These are phyloP conservation scores for Amylocarpus encephaloides DNA, from an alignment of 2,329 filamentous ascomycete genomes.

Conservation along the genomic window DNA sequence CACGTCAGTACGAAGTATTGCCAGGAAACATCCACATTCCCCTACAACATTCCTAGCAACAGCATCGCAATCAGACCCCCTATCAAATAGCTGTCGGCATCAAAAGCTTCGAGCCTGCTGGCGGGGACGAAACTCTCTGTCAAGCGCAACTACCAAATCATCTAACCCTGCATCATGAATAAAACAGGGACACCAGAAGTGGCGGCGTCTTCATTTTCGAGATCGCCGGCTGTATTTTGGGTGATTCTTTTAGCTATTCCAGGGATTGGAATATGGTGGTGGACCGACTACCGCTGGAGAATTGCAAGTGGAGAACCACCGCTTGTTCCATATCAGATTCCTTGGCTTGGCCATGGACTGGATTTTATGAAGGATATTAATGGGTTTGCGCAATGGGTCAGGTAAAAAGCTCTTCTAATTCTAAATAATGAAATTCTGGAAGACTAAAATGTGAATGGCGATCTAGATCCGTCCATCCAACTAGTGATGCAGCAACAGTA, in stretches of 20 bases:
- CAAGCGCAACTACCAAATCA: not conserved
- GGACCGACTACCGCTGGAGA: constrained; percentile 7
- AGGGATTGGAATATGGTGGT: constrained; percentile 7
- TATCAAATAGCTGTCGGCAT: too few species aligned
- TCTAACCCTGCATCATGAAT: not conserved
- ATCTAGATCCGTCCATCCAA: constrained; percentile 9
- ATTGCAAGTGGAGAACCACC: constrained; percentile 11
- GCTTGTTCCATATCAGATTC: constrained; percentile 11
- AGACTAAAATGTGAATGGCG: not conserved
- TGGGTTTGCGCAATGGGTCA: constrained; percentile 13
- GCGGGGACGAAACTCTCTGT: too few species aligned
- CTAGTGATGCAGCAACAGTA: constrained; percentile 8
- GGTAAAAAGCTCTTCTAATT: constrained; percentile 3
- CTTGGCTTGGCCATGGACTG: constrained; percentile 15
- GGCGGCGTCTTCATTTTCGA: not conserved
- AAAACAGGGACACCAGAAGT: not conserved
- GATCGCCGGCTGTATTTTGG: constrained; percentile 1
- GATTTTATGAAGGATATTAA: constrained; percentile 17
- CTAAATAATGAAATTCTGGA: not conserved
- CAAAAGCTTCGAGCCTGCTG: too few species aligned
- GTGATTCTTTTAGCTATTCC: constrained; percentile 1
- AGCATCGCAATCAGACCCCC: too few species aligned
- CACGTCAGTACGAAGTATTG: too few species aligned
- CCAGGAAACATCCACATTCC: too few species aligned
- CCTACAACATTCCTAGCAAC: too few species aligned